phyloP scores from a whole-genome alignment of 139 green algal genomes.

The Chlamydomonas sp. region DNA sequence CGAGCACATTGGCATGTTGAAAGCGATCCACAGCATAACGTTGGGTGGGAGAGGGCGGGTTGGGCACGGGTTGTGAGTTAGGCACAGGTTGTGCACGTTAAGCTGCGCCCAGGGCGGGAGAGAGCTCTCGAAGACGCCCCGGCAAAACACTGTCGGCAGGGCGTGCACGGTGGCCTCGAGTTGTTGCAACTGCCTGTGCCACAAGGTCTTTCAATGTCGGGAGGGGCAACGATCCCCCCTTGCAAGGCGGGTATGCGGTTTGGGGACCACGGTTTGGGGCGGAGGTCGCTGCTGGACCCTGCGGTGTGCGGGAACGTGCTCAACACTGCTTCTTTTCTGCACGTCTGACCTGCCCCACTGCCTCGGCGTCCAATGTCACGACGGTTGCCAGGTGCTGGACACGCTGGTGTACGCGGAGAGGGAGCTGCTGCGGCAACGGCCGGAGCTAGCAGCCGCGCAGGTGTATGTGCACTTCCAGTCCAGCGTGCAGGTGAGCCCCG shows the following conservation, averaged over 20 bases:
- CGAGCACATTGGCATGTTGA: not conserved
- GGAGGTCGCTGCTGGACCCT: no score
- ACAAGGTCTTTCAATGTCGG: no score
- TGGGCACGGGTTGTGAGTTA: no score
- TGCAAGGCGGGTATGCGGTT: no score
- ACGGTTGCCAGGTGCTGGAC: conserved; percentile 76
- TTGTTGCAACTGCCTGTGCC: no score
- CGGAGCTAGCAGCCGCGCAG: conserved; percentile 53
- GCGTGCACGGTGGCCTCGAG: no score
- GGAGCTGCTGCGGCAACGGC: conserved; percentile 59
- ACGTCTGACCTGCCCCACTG: not conserved
- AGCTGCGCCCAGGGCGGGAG: not conserved
- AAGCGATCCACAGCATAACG: no score
- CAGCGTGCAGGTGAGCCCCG: conserved; percentile 54
- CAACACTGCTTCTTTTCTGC: not conserved
- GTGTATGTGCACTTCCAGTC: conserved; percentile 87
- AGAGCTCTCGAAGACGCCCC: not conserved
- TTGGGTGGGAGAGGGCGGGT: no score
- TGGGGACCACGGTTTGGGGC: no score
- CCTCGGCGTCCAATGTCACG: no score
- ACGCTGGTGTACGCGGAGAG: conserved; percentile 80
- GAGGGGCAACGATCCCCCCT: no score
- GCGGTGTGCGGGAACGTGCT: no score
- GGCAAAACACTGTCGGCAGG: not conserved
- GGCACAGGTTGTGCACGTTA: not conserved